Evolutionary conservation across 495 filamentous ascomycete genomes (phyloP), one percentile per base, ranked within the genome.

Genomic region (Polyplosphaeria fusca): DNA sequence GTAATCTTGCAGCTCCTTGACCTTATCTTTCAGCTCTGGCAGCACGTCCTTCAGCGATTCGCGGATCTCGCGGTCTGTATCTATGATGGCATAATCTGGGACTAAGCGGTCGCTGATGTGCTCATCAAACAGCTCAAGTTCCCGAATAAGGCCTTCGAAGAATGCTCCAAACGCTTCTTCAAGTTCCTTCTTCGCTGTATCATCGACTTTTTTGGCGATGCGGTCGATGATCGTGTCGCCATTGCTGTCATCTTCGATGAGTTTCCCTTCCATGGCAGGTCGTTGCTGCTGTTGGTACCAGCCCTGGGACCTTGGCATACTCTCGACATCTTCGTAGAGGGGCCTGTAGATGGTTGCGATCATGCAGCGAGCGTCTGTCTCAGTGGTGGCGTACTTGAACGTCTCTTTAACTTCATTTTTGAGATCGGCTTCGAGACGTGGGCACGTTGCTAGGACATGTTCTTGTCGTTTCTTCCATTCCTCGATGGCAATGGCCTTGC

Each of bases 351-450:
- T 3, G 14, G 5, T 39, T 4, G 52, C 24, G 2, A 55, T 35
- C 41, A 55, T 55, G 52, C 52, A 55, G 2, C 52, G 52, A 3
- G 22, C 47, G 22, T 55, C 52, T 25, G 40, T 38, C 20, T 55
- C 52, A 5, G 52, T 47, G 24, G 52, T 37, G n/a, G 27, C 42
- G 16, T 43, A 47, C 19, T 47, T 7, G 28, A 46, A 40, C 24
- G 18, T 26, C 4, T 4, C 4, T 4, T 19, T 19, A 30, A 55
- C 11, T 16, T 13, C 3, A 3, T 35, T 18, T 23, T 39, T 55
- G 7, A 55, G 23, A 39, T 25, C 23, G 19, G 3, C 20, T 14
- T 32, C 22, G 11, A 47, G 24, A 4, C n/a, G 7, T 14, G 3
- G 5, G 4, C 24, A 32, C 23, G 20, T 22, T 12, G 7, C 20